phyloP scores from a whole-genome alignment of 1,284 basidiomycete species.

The Malassezia japonica region DNA sequence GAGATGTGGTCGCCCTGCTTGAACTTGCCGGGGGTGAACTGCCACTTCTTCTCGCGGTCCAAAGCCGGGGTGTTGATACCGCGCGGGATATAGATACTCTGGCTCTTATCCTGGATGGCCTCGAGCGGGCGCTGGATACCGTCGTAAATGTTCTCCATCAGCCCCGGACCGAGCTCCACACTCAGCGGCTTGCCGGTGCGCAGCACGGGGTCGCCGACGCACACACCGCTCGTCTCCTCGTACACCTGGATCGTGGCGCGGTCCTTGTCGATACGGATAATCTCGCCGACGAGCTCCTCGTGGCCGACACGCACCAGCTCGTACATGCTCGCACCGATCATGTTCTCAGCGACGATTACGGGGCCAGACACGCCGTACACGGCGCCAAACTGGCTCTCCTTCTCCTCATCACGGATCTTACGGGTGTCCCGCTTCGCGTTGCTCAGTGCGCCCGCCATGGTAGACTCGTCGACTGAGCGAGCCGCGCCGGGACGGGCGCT shows the following conservation, averaged over 20 bases:
- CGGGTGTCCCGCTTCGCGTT: constrained; percentile 43
- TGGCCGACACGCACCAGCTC: constrained; percentile 48
- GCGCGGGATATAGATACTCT: constrained; percentile 86
- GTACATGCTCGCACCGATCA: constrained; percentile 48
- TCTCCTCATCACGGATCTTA: constrained; percentile 46
- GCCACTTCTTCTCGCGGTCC: constrained; percentile 81
- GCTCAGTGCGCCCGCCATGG: constrained; percentile 27
- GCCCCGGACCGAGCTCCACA: constrained; percentile 90
- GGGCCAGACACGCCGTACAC: constrained; percentile 47
- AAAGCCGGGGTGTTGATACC: constrained; percentile 96
- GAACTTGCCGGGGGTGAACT: constrained; percentile 79
- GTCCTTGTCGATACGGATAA: constrained; percentile 46
- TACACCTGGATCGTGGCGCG: constrained; percentile 96
- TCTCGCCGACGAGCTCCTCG: constrained; percentile 47
- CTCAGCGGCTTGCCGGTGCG: constrained; percentile 93
- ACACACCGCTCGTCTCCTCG: constrained; percentile 67
- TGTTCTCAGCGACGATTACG: constrained; percentile 47
- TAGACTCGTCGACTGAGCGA: not conserved
- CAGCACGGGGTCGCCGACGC: constrained; percentile 93
- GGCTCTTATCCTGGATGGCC: constrained; percentile 88
- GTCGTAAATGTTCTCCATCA: constrained; percentile 98
- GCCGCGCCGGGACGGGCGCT: constrained; percentile 3
- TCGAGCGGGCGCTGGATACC: constrained; percentile 52
- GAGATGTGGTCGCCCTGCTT: constrained; percentile 78
- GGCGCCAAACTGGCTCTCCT: constrained; percentile 34